Evolutionary conservation across 108 stramenopile genomes (phyloP).

Genomic region (Fragilariopsis cylindrus): DNA sequence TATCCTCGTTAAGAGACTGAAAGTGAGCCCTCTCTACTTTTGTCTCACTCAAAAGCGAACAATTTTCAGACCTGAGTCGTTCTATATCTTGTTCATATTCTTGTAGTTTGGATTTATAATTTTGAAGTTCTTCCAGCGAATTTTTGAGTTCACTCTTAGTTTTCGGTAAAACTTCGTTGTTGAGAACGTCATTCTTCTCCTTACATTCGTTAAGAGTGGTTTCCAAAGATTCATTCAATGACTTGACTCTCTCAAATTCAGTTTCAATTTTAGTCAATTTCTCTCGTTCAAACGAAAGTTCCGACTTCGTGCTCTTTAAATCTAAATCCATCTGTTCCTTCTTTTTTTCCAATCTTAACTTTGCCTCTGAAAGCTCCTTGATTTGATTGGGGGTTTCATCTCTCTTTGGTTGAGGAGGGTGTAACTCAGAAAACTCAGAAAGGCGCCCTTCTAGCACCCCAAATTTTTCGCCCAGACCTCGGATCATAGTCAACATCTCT

Average conservation of each 20-base stretch:
- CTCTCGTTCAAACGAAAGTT: conserved; percentile 9
- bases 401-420: background rate
- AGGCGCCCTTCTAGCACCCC: conserved; percentile 1
- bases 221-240: conserved; percentile 24
- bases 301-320: conserved; percentile 17
- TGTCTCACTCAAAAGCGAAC: background rate
- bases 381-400: conserved; percentile 15
- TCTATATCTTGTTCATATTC: conserved; percentile 34
- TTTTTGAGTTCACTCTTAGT: conserved; percentile 39
- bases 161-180: conserved; percentile 35
- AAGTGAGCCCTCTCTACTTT: conserved; percentile 33
- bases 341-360: conserved; percentile 22
- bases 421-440: conserved; percentile 4
- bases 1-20: conserved; percentile 12
- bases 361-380: conserved; percentile 17
- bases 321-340: conserved; percentile 12
- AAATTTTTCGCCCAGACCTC: conserved; percentile 18
- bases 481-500: conserved; percentile 15
- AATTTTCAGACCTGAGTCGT: background rate
- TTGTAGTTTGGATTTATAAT: conserved; percentile 15
- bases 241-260: conserved; percentile 21
- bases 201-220: conserved; percentile 11
- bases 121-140: conserved; percentile 16
- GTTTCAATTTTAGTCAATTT: conserved; percentile 2
- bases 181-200: conserved; percentile 30